phyloP scores from a whole-genome alignment of 2,329 filamentous ascomycete species.

The Diaporthe nobilis region DNA sequence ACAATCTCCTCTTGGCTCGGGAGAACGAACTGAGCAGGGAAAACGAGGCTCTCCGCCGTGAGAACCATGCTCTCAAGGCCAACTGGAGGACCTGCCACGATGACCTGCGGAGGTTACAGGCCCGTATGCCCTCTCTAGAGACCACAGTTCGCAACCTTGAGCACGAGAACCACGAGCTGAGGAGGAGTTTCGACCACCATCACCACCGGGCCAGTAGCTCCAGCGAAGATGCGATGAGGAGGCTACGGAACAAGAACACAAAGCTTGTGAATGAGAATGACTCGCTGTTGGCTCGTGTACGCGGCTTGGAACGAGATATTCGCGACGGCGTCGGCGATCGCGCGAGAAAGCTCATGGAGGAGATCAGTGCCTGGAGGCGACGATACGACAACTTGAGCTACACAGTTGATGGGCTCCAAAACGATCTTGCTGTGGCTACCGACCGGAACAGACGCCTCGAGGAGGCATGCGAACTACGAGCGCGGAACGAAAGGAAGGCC shows the following conservation, averaged over 20 bases:
- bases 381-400: constrained; percentile 43
- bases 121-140: constrained; percentile 55
- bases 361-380: constrained; percentile 47
- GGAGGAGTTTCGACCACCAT: constrained; percentile 53
- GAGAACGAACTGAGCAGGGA: constrained; percentile 42
- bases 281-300: constrained; percentile 50
- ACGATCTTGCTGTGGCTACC: constrained; percentile 47
- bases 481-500: constrained; percentile 32
- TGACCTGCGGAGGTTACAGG: constrained; percentile 53
- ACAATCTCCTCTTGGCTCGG: constrained; percentile 43
- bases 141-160: constrained; percentile 54
- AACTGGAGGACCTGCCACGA: constrained; percentile 53
- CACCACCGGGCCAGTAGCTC: constrained; percentile 47
- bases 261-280: constrained; percentile 56
- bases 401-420: constrained; percentile 43
- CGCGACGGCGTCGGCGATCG: constrained; percentile 47
- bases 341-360: constrained; percentile 42
- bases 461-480: constrained; percentile 35
- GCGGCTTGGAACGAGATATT: constrained; percentile 53
- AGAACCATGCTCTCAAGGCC: constrained; percentile 53
- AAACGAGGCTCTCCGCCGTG: constrained; percentile 45
- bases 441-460: constrained; percentile 47
- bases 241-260: constrained; percentile 52
- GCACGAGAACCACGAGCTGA: constrained; percentile 57
- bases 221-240: constrained; percentile 50